Base-by-base conservation (phyloP, 192 early-diverging fungal genomes). In the Mortierella alpina region DNA sequence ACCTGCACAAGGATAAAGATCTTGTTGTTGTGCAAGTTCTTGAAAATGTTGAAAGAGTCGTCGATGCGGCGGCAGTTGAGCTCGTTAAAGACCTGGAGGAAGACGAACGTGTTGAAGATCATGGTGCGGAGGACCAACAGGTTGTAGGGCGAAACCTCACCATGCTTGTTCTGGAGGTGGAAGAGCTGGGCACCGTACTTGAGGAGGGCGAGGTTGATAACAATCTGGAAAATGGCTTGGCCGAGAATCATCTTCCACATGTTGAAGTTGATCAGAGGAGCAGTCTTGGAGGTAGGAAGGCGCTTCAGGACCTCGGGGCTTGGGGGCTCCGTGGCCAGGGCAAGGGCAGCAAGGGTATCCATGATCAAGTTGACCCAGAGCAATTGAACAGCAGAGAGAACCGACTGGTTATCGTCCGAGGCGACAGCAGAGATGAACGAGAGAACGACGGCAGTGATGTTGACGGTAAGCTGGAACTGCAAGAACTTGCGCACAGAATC, bases 361-460 rank as follows among this genome's bases (percentile, higher is more conserved):
- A 96, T 96, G 68, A 96, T 96, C 84, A 98, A 84, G 82, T 97
- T 98, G 31, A 98, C 90, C 94, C 95, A 98, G 46, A 98, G 87
- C 70, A 98, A 85, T 82, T 98, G 96, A 52, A 97, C 92, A 7
- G 95, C 95, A 14, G 91, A 93, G 55, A 97, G 86, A 8, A 94
- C 89, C 7, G 93, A 92, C 65, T 91, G 85, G 63, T 90, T 88
- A 11, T 84, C 85, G 12, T 90, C 85, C 58, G 92, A 92, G 42
- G 85, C 80, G 8, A 92, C 82, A 5, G 92, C 86, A 62, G 89
- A 90, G 18, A 87, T 79, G 52, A 94, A 92, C 1, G 92, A 92
- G 47, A 94, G 70, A 3, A 90, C 75, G 7, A 94, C 93, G 18
- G 93, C 92, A 6, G 92, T 86, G 68, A 94, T 91, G 78, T 94